phyloP scores from a whole-genome alignment of 352 stramenopile genomes.

The Plasmopara halstedii region DNA sequence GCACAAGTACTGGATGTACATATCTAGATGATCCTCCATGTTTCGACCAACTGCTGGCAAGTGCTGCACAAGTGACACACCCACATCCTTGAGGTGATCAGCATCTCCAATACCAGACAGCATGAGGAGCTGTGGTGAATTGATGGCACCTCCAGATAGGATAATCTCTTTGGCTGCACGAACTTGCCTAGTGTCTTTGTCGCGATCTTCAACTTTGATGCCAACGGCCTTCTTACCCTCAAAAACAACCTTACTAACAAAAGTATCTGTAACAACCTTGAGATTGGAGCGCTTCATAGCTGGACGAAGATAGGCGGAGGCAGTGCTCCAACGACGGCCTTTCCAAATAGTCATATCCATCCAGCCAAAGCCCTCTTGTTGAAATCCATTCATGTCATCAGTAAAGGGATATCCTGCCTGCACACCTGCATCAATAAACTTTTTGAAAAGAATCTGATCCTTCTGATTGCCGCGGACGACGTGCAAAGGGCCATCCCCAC shows the following conservation, averaged over 20 bases:
- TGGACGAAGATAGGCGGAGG: constrained; percentile 69
- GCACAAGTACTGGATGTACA: constrained; percentile 87
- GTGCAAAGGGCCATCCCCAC: constrained; percentile 73
- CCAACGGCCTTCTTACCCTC: constrained; percentile 70
- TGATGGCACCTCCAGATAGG: constrained; percentile 80
- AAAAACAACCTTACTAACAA: constrained; percentile 82
- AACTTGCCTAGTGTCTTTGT: constrained; percentile 43
- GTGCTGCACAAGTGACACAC: constrained; percentile 67
- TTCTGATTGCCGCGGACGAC: constrained; percentile 70
- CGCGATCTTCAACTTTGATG: constrained; percentile 56
- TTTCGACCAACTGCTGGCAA: constrained; percentile 78
- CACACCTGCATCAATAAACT: constrained; percentile 83
- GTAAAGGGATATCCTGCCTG: constrained; percentile 83
- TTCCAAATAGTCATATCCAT: constrained; percentile 87
- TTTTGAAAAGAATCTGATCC: constrained; percentile 84
- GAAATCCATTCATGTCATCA: constrained; percentile 86
- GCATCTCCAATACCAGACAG: constrained; percentile 79
- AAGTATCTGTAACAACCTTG: constrained; percentile 70
- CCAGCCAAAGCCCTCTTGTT: constrained; percentile 86
- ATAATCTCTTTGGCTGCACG: constrained; percentile 83
- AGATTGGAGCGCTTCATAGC: constrained; percentile 60
- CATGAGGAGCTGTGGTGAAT: constrained; percentile 85
- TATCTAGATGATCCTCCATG: constrained; percentile 85
- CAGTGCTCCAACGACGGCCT: constrained; percentile 71
- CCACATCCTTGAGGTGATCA: constrained; percentile 65